Evolutionary conservation across 257 asterid species (phyloP), one percentile per base, ranked within the genome.

Genomic region (Scutellaria minor): DNA sequence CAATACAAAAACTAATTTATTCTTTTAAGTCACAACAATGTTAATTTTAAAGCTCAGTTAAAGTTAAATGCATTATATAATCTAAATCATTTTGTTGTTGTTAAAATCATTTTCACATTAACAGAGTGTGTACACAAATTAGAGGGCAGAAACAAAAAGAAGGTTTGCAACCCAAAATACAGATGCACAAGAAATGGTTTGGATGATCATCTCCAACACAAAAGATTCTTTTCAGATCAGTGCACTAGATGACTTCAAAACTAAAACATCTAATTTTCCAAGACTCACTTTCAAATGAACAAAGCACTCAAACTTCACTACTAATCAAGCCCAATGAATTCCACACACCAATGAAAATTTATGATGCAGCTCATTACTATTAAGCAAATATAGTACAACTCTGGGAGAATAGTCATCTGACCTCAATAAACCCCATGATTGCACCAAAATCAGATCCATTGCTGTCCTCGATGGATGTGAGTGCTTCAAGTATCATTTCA

Each of bases 361-460:
- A 24, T 41, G 12, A 64, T 13, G 8, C 56, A 51, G 64, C 42
- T 40, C 6, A 5, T 51, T 7, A 44, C 53, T 6, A 64, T 65
- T 15, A 51, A 48, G 18, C 39, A 73, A 64, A 52, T 6, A 48
- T 18, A 39, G 71, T 46, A 60, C n/a, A 11, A 41, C 27, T 46
- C n/a, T 48, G 53, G 58, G 13, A 7, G 13, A 39, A 64, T 1
- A 59, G 11, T 50, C 41, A 50, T 71, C 89, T 73, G 62, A 88
- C 95, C 95, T 88, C 85, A 73, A 88, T 81, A 64, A 77, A 86
- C 58, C 78, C 78, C 55, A 73, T 37, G 76, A 88, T 84, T 56
- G 83, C 79, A 54, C 76, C 77, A 76, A 79, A 24, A 45, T 83
- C 88, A 63, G 85, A 81, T 79, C 90, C 95, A 72, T 42, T 72